phyloP scores from a whole-genome alignment of 176 grass and related monocot species.

The Carex pumila region DNA sequence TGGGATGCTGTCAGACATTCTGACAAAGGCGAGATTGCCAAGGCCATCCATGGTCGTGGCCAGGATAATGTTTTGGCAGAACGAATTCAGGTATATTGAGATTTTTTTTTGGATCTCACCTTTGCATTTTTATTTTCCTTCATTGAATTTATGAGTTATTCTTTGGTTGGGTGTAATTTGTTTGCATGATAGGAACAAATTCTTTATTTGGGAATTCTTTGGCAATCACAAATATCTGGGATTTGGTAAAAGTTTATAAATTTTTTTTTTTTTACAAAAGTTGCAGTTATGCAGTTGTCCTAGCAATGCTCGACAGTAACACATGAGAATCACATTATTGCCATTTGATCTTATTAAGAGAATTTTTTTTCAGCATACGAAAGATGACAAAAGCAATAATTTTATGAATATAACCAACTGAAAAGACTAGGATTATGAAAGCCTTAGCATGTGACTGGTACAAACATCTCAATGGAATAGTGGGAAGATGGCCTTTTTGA shows the following conservation, averaged over 20 bases:
- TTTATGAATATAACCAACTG: too few relatives aligned
- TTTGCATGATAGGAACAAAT: background rate
- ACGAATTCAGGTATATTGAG: constrained; percentile 64
- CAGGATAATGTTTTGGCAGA: constrained; percentile 83
- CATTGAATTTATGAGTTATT: background rate
- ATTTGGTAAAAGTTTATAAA: background rate
- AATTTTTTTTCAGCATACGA: background rate
- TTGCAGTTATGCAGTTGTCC: background rate
- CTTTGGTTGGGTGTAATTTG: background rate
- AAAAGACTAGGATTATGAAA: too few relatives aligned
- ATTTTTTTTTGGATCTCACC: background rate
- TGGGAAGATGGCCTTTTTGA: background rate
- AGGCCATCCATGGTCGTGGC: constrained; percentile 73
- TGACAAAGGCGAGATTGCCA: constrained; percentile 53
- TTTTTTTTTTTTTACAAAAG: too few relatives aligned
- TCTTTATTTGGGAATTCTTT: background rate
- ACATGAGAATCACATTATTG: background rate
- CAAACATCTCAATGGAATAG: too few relatives aligned
- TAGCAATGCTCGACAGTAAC: background rate
- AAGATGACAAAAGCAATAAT: background rate
- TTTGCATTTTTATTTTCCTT: background rate
- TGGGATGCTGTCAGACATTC: constrained; percentile 79
- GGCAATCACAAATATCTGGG: background rate
- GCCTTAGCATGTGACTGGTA: too few relatives aligned
- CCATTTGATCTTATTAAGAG: background rate